A percentile compares a stretch with the other conserved stretches of the same genome.
These are phyloP conservation scores for Saccharomycopsis fermentans DNA, from an alignment of 805 yeast genomes.

Conservation along the genomic window DNA sequence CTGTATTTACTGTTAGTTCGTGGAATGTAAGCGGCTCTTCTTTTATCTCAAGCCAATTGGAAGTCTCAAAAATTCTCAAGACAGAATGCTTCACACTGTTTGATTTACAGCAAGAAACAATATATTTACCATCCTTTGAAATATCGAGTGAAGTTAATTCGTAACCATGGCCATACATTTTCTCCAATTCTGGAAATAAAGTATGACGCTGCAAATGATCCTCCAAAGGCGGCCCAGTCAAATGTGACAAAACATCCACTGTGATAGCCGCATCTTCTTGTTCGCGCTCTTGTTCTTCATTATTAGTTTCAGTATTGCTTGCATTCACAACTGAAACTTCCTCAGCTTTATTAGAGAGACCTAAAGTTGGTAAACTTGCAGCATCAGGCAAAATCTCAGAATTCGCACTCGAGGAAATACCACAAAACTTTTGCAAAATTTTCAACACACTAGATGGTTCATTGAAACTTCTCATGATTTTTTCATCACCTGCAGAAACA, in stretches of 20 bases:
- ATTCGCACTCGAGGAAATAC: conserved; percentile 24
- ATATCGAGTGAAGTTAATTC: conserved; percentile 76
- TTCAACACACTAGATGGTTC: conserved; percentile 72
- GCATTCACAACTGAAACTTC: conserved; percentile 20
- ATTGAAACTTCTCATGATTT: conserved; percentile 78
- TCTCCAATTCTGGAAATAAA: conserved; percentile 90
- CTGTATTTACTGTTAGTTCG: conserved; percentile 73
- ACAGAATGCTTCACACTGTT: conserved; percentile 80
- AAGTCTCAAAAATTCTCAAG: conserved; percentile 59
- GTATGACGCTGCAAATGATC: conserved; percentile 88
- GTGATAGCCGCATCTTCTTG: conserved; percentile 31
- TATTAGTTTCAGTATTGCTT: conserved; percentile 26
- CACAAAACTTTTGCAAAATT: conserved; percentile 46
- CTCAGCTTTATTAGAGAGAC: conserved; percentile 84
- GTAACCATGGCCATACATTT: conserved; percentile 94
- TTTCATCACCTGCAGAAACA: conserved; percentile 95
- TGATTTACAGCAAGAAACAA: conserved; percentile 90
- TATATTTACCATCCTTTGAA: conserved; percentile 46
- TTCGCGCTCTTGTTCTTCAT: conserved; percentile 22
- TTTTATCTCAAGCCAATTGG: conserved; percentile 50
- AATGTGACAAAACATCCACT: conserved; percentile 35
- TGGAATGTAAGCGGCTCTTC: conserved; percentile 53
- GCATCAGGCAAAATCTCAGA: conserved; percentile 53
- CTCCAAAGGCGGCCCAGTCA: conserved; percentile 67
- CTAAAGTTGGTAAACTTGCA: conserved; percentile 87